These are phyloP conservation scores for Drechslerella stenobrocha DNA, from an alignment of 2,329 filamentous ascomycete genomes.

Conservation along the genomic window DNA sequence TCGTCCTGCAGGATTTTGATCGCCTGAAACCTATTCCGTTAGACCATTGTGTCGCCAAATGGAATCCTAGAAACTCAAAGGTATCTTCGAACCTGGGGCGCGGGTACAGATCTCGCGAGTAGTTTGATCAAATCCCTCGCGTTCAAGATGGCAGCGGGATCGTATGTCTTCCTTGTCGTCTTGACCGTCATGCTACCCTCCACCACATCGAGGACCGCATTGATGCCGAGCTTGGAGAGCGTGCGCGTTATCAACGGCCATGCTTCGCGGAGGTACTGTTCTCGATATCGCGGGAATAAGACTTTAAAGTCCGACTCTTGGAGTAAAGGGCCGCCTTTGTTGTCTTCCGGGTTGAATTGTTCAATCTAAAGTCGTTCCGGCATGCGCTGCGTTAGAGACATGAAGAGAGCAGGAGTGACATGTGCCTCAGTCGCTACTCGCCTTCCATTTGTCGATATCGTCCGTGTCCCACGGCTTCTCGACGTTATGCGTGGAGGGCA, in stretches of 20 bases:
- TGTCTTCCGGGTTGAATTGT: constrained; percentile 81
- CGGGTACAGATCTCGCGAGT: constrained; percentile 85
- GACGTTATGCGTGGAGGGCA: constrained; percentile 87
- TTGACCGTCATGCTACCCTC: constrained; percentile 97
- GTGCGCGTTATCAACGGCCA: constrained; percentile 89
- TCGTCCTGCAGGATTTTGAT: constrained; percentile 93
- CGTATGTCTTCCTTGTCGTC: constrained; percentile 87
- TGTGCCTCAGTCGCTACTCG: constrained; percentile 53
- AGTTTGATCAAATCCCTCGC: constrained; percentile 93
- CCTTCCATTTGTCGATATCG: constrained; percentile 96
- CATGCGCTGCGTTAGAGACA: not conserved
- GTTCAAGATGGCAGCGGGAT: constrained; percentile 90
- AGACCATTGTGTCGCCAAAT: not conserved
- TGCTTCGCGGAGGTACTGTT: constrained; percentile 86
- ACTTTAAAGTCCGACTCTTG: constrained; percentile 90
- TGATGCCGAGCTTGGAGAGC: constrained; percentile 83
- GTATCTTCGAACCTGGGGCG: constrained; percentile 65
- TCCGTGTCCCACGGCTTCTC: constrained; percentile 96
- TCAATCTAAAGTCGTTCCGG: constrained; percentile 63
- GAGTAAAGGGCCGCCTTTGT: constrained; percentile 78
- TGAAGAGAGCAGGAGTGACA: not conserved
- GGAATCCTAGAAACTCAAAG: constrained; percentile 39
- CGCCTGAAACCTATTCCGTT: constrained; percentile 58
- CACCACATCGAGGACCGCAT: constrained; percentile 88
- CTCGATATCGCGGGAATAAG: constrained; percentile 94